Evolutionary conservation across 1,139 yeast species (phyloP), one percentile per base, ranked within the genome.

Genomic region (Lodderomyces jiufengensis): DNA sequence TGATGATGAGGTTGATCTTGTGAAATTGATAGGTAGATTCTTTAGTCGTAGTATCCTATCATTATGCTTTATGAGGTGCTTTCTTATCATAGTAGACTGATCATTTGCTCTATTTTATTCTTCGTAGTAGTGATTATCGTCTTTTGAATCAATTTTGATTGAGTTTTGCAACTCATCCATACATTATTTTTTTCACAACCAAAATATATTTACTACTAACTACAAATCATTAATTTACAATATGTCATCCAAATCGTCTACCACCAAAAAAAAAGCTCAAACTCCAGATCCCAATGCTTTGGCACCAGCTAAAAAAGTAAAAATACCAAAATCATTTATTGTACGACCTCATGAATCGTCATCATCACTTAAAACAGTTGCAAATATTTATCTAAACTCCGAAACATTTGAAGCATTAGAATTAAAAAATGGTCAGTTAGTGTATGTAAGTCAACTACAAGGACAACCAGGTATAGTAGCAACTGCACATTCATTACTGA

Each of bases 321-420:
- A 73, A 47, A 31, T 66, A 1, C 78, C 79, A 3, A 65, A 66
- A 34, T 53, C 61, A 13, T 76, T 66, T 50, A 79, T 84, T 12
- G 73, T 78, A 2, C 65, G 95, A 40, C 92, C 95, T 1, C 35
- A 32, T 14, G 12, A 12, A n/a, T n/a, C 11, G 15, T 27, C 9
- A 9, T n/a, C 9, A 7, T 30, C 6, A 55, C 71, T 1, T 0
- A 65, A 65, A 35, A 48, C 65, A 12, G 49, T 55, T 15, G 56
- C 71, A 18, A 73, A 72, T 40, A 71, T 74, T 0, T 69, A 61
- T 32, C 50, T 84, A 3, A 71, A 79, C 37, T 66, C 76, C 1
- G 74, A 75, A 3, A 64, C 79, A 1, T 55, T 82, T 18, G 66
- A 73, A 32, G 74, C 73, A 0, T 53, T 76, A 24, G 88, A 78